Conservation (phyloP, 306 rosid species). For the Cicer chorassanicum region DNA sequence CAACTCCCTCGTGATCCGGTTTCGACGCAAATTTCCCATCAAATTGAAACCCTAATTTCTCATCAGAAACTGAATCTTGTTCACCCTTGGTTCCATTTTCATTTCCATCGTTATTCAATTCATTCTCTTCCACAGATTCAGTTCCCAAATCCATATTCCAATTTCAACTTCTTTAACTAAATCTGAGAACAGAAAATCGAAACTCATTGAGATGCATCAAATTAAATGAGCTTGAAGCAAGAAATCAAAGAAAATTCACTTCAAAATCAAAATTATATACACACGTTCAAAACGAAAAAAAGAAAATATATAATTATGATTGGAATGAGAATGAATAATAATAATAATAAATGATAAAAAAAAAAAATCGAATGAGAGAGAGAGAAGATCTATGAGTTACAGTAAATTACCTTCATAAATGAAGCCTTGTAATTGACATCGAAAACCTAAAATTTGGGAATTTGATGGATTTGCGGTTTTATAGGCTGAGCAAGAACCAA, state of each 20-base stretch:
- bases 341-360: neutral
- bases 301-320: neutral
- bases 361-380: conserved; percentile 34
- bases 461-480: conserved; percentile 50
- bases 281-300: neutral
- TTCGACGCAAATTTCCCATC: conserved; percentile 46
- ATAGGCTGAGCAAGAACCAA: conserved; percentile 42
- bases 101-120: conserved; percentile 51
- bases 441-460: conserved; percentile 58
- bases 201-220: conserved; percentile 32
- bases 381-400: conserved; percentile 33
- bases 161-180: conserved; percentile 30
- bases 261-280: conserved; percentile 7
- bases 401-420: conserved; percentile 52
- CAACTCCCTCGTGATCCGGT: conserved; percentile 39
- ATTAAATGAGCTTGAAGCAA: conserved; percentile 41
- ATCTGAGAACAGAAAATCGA: conserved; percentile 41
- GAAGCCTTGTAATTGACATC: conserved; percentile 44
- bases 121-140: conserved; percentile 72
- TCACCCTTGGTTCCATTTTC: conserved; percentile 46
- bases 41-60: conserved; percentile 44
- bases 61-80: conserved; percentile 18
- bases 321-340: neutral
- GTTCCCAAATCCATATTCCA: conserved; percentile 74
- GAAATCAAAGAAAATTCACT: conserved; percentile 34